Evolutionary conservation across 768 basidiomycete species (phyloP).

Genomic region (Boletellus emodensis): DNA sequence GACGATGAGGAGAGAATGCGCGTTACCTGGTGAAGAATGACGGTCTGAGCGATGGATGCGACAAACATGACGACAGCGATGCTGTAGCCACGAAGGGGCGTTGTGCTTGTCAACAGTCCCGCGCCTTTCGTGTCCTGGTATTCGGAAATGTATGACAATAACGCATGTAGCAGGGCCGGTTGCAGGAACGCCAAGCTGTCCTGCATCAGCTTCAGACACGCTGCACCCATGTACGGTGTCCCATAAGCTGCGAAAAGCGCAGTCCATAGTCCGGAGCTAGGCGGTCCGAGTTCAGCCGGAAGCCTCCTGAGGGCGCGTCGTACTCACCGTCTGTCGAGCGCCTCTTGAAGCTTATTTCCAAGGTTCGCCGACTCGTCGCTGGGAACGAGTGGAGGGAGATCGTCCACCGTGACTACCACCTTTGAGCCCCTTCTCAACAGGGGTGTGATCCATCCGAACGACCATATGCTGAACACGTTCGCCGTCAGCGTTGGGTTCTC

Average conservation of each 20-base stretch:
- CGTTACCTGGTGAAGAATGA: slow-evolving; percentile 72
- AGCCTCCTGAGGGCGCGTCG: neutral
- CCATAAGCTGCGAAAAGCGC: slow-evolving; percentile 80
- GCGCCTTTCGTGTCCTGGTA: slow-evolving; percentile 55
- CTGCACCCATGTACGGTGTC: slow-evolving; percentile 61
- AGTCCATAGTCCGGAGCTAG: slow-evolving; percentile 61
- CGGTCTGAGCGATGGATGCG: slow-evolving; percentile 72
- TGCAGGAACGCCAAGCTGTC: slow-evolving; percentile 82
- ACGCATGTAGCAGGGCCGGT: slow-evolving; percentile 76
- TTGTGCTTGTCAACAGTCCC: slow-evolving; percentile 26
- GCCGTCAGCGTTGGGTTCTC: slow-evolving; percentile 75
- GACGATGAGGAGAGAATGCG: neutral
- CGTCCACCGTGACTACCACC: slow-evolving; percentile 75
- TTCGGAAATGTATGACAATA: slow-evolving; percentile 76
- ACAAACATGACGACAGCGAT: slow-evolving; percentile 79
- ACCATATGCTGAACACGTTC: slow-evolving; percentile 79
- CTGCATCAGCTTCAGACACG: slow-evolving; percentile 66
- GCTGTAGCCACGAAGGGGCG: slow-evolving; percentile 62
- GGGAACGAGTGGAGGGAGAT: slow-evolving; percentile 71
- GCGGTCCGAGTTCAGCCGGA: neutral
- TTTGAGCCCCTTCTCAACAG: slow-evolving; percentile 67
- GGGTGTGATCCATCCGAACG: slow-evolving; percentile 83
- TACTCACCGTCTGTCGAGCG: slow-evolving; percentile 63
- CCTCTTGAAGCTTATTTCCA: slow-evolving; percentile 52
- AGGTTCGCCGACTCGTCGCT: slow-evolving; percentile 69